Evolutionary conservation across 345 rosid genomes (phyloP).

Genomic region (Arabidopsis suecica): DNA sequence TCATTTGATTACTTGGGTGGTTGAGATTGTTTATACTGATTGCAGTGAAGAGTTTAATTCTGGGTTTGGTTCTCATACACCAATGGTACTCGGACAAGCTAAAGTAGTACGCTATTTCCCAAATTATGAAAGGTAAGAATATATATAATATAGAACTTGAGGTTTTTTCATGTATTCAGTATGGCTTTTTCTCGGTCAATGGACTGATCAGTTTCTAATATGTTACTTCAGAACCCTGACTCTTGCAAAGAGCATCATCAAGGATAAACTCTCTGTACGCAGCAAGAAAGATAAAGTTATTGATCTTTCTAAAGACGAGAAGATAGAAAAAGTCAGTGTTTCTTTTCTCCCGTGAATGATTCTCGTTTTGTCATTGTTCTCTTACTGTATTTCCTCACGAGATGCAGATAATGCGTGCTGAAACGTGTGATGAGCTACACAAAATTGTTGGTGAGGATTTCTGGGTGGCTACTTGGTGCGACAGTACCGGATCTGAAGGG

Average conservation of each 20-base stretch:
- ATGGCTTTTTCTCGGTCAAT: background rate
- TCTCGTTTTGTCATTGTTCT: constrained; percentile 17
- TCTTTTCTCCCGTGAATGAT: constrained; percentile 21
- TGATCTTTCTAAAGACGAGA: constrained; percentile 67
- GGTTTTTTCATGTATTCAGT: constrained; percentile 14
- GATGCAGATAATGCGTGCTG: constrained; percentile 74
- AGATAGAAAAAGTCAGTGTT: constrained; percentile 68
- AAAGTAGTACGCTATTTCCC: constrained; percentile 85
- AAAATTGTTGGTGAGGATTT: constrained; percentile 88
- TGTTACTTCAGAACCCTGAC: constrained; percentile 67
- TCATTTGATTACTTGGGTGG: constrained; percentile 8
- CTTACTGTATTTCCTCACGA: constrained; percentile 4
- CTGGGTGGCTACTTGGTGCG: constrained; percentile 96
- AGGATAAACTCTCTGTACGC: constrained; percentile 69
- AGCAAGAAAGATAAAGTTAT: constrained; percentile 68
- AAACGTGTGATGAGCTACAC: constrained; percentile 80
- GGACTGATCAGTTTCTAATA: constrained; percentile 14
- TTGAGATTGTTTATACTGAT: constrained; percentile 31
- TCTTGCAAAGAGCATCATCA: constrained; percentile 74
- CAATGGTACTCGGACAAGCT: constrained; percentile 92
- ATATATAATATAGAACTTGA: background rate
- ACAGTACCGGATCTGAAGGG: constrained; percentile 85
- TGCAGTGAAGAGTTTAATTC: constrained; percentile 92
- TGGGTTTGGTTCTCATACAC: constrained; percentile 98
- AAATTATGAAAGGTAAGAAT: constrained; percentile 70